A percentile compares a stretch with the other conserved stretches of the same genome.
phyloP scores from a whole-genome alignment of 2,329 filamentous ascomycete species.

The Venturiaceae sp. region DNA sequence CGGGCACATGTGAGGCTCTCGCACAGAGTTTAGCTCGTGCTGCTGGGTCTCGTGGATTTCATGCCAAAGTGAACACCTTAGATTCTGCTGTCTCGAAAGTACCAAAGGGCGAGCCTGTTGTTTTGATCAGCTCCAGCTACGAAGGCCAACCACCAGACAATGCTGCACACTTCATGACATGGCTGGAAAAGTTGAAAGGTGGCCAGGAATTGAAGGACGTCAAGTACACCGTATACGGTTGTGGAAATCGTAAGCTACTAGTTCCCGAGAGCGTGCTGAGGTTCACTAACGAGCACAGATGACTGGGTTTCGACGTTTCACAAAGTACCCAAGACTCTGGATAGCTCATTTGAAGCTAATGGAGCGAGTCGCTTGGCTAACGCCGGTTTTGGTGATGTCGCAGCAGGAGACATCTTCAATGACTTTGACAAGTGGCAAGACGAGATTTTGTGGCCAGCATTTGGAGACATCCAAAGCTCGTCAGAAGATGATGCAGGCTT shows the following conservation, averaged over 20 bases:
- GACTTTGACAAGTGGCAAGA: constrained; percentile 32
- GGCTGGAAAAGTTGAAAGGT: constrained; percentile 21
- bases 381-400: constrained; percentile 25
- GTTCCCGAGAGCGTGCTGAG: not conserved
- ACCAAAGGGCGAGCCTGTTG: constrained; percentile 24
- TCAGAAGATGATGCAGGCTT: not conserved
- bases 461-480: not conserved
- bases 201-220: constrained; percentile 21
- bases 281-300: not conserved
- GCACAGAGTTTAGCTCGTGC: constrained; percentile 26
- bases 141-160: constrained; percentile 34
- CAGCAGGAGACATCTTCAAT: constrained; percentile 28
- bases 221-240: constrained; percentile 31
- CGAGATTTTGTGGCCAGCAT: constrained; percentile 22
- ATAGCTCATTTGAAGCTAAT: constrained; percentile 19
- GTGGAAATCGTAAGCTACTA: constrained; percentile 21
- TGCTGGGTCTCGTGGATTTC: constrained; percentile 25
- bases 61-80: constrained; percentile 22
- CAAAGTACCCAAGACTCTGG: constrained; percentile 27
- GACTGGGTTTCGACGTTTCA: constrained; percentile 34
- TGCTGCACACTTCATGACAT: constrained; percentile 30
- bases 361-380: constrained; percentile 22
- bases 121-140: constrained; percentile 30
- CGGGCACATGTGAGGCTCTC: constrained; percentile 31
- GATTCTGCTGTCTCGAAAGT: constrained; percentile 24